Conservation (phyloP, 2,329 filamentous ascomycete species). For the Apiospora pterosperma region DNA sequence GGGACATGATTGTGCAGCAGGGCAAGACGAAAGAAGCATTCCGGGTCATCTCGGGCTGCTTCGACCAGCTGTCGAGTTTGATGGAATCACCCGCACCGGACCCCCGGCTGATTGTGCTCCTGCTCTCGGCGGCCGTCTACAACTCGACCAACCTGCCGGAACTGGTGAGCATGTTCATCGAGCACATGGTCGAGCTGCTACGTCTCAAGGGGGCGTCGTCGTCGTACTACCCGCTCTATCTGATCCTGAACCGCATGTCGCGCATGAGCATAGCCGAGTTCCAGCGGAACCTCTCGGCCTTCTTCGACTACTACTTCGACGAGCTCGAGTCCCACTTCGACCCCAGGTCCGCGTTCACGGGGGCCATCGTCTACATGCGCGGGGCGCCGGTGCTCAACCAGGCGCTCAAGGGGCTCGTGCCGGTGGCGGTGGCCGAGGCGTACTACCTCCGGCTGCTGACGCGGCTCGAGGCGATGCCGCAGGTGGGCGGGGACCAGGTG, state of each 20-base stretch:
- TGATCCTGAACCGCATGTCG: constrained; percentile 1
- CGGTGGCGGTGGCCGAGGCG: neutral
- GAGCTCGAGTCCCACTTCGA: constrained; percentile 1
- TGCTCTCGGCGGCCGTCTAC: neutral
- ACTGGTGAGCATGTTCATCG: neutral
- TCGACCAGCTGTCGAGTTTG: neutral
- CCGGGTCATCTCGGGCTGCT: neutral
- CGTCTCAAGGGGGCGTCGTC: neutral
- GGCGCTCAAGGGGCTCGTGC: neutral
- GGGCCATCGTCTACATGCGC: neutral
- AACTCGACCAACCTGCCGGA: neutral
- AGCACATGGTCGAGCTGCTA: neutral
- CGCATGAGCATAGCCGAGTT: neutral
- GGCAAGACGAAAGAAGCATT: neutral
- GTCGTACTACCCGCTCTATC: neutral
- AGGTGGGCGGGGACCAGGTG: neutral
- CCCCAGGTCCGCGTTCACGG: neutral
- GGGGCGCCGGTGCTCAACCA: neutral
- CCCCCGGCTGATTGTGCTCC: neutral
- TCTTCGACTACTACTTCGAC: neutral
- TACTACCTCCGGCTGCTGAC: neutral
- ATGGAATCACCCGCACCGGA: neutral
- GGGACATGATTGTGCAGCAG: constrained; percentile 2
- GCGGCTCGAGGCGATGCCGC: neutral
- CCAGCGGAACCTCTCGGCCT: neutral